phyloP scores from a whole-genome alignment of 352 stramenopile genomes.

The Phytophthora colocasiae region DNA sequence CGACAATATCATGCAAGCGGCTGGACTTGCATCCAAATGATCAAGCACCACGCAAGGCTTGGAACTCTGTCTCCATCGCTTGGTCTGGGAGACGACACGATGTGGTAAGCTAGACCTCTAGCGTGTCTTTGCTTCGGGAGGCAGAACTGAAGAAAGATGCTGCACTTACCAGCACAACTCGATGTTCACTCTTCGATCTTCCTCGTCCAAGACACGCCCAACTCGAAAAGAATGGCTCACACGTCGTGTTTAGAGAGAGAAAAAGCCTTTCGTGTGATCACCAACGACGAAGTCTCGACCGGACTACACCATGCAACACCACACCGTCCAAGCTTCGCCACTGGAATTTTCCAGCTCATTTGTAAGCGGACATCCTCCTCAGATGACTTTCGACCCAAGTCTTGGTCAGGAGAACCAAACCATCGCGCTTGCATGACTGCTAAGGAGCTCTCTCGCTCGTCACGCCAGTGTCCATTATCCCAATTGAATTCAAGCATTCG shows the following conservation, averaged over 20 bases:
- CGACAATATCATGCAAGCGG: too few species aligned
- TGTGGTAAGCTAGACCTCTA: too few species aligned
- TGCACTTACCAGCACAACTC: too few species aligned
- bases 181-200: constrained; percentile 8
- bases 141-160: too few species aligned
- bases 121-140: too few species aligned
- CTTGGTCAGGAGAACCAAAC: constrained; percentile 20
- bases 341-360: constrained; percentile 26
- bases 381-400: constrained; percentile 15
- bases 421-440: background rate
- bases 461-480: constrained; percentile 23
- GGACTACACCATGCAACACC: background rate
- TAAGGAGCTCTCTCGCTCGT: background rate
- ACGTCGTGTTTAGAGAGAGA: constrained; percentile 8
- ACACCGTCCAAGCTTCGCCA: constrained; percentile 13
- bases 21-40: too few species aligned
- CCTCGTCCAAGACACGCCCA: background rate
- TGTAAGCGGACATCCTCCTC: constrained; percentile 5
- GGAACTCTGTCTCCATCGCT: too few species aligned
- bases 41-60: too few species aligned
- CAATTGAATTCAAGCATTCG: background rate
- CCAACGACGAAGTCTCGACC: background rate
- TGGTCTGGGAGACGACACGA: too few species aligned
- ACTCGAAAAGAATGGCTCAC: constrained; percentile 9
- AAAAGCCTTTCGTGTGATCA: constrained; percentile 9